Evolutionary conservation across 495 filamentous ascomycete genomes (phyloP).

Genomic region (Poronia punctata): DNA sequence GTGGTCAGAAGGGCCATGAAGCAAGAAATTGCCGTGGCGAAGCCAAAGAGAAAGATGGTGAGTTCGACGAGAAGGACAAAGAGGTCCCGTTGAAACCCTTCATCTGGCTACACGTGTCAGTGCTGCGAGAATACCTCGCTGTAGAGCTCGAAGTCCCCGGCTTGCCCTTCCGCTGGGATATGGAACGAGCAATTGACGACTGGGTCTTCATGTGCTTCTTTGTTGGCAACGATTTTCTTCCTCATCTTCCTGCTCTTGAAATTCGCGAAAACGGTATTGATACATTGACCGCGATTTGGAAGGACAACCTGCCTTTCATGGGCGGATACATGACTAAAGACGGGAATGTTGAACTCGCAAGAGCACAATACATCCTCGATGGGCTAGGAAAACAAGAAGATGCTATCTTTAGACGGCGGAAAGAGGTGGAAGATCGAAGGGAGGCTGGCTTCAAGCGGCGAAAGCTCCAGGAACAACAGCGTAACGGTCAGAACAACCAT

Average conservation of each 20-base stretch:
- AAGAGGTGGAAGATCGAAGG: slow-evolving; percentile 73
- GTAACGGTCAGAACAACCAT: slow-evolving; percentile 37
- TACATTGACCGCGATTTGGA: slow-evolving; percentile 90
- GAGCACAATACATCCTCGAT: slow-evolving; percentile 80
- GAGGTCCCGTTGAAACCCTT: slow-evolving; percentile 71
- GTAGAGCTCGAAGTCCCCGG: slow-evolving; percentile 77
- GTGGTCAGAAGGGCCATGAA: slow-evolving; percentile 85
- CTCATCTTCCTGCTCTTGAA: slow-evolving; percentile 91
- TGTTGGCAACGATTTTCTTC: slow-evolving; percentile 97
- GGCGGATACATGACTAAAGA: slow-evolving; percentile 93
- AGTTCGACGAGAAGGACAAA: slow-evolving; percentile 78
- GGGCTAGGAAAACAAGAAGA: slow-evolving; percentile 93
- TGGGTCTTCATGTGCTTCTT: slow-evolving; percentile 99
- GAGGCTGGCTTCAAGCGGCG: slow-evolving; percentile 71
- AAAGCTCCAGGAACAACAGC: slow-evolving; percentile 57
- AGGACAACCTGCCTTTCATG: slow-evolving; percentile 85
- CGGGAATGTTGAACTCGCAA: slow-evolving; percentile 79
- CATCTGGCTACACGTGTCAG: slow-evolving; percentile 93
- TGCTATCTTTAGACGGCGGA: slow-evolving; percentile 80
- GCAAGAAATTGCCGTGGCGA: slow-evolving; percentile 76
- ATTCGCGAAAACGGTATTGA: slow-evolving; percentile 97
- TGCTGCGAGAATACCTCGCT: slow-evolving; percentile 88
- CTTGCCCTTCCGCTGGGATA: slow-evolving; percentile 70
- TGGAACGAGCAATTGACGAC: slow-evolving; percentile 95
- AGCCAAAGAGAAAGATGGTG: slow-evolving; percentile 75